Conservation (phyloP, 148 eudicot species). For the Dianthus caryophyllus region DNA sequence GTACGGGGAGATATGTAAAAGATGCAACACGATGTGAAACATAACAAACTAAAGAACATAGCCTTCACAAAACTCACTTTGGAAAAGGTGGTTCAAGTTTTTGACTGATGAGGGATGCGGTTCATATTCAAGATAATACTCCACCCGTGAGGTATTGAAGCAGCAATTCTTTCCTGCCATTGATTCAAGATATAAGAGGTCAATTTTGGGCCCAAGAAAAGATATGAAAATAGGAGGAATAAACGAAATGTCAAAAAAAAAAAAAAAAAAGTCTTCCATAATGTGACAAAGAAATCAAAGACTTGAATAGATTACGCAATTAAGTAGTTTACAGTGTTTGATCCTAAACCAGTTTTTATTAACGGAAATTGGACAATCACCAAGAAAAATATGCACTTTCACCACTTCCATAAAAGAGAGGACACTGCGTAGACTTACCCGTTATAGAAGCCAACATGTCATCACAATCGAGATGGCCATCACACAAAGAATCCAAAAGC, state of each 20-base stretch:
- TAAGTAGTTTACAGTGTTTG: too few species aligned
- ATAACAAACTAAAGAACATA: background rate
- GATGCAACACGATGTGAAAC: background rate
- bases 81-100: constrained; percentile 88
- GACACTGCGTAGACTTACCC: constrained; percentile 37
- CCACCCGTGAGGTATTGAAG: constrained; percentile 72
- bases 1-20: background rate
- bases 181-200: background rate
- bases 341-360: background rate
- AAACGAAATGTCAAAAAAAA: background rate
- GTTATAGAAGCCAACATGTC: constrained; percentile 67
- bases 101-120: constrained; percentile 93
- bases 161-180: constrained; percentile 89
- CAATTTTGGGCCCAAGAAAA: background rate
- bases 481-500: constrained; percentile 67
- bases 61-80: constrained; percentile 51
- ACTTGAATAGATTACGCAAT: too few species aligned
- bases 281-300: background rate
- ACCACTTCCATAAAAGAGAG: background rate
- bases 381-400: too few species aligned
- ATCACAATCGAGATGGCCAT: constrained; percentile 67
- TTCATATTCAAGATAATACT: constrained; percentile 72
- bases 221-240: too few species aligned
- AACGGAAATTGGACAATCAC: too few species aligned
- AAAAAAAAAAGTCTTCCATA: background rate